phyloP scores from a whole-genome alignment of 805 yeast species.

The Candida montana region DNA sequence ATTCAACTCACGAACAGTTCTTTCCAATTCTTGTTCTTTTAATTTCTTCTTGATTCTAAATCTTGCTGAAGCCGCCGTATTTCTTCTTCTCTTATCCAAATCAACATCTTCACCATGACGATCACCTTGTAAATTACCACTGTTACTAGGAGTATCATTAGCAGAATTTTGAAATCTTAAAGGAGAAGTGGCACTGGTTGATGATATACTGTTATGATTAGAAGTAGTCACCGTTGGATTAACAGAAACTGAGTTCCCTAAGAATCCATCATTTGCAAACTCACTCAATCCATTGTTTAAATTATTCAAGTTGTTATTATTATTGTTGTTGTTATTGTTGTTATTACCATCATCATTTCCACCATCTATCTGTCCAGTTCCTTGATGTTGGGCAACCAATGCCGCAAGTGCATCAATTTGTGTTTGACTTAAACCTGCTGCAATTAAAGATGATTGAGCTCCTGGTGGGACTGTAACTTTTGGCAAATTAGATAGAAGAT shows the following conservation, averaged over 20 bases:
- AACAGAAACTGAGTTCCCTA: not conserved
- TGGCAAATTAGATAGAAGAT: slow-evolving; percentile 43
- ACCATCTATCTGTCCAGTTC: slow-evolving; percentile 2
- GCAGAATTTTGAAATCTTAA: not conserved
- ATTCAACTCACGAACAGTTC: slow-evolving; percentile 63
- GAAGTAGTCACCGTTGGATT: slow-evolving; percentile 7
- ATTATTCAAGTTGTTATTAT: not conserved
- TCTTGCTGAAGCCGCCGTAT: slow-evolving; percentile 92
- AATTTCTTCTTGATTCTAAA: slow-evolving; percentile 88
- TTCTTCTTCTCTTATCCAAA: slow-evolving; percentile 74
- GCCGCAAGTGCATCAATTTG: slow-evolving; percentile 74
- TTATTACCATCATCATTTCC: not conserved
- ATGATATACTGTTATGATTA: not conserved
- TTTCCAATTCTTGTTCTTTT: slow-evolving; percentile 88
- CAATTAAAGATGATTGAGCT: slow-evolving; percentile 55
- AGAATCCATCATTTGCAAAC: slow-evolving; percentile 2
- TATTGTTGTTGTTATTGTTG: not conserved
- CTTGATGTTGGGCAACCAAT: slow-evolving; percentile 65
- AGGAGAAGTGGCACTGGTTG: not conserved
- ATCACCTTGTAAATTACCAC: too few species aligned
- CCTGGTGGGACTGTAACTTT: slow-evolving; percentile 68
- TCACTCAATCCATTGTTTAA: not conserved
- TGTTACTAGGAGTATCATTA: too few species aligned
- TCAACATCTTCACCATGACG: slow-evolving; percentile 32
- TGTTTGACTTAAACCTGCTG: slow-evolving; percentile 61